Percentiles rank a stretch among this genome's conserved stretches.
These are phyloP conservation scores for Funneliformis geosporum DNA, from an alignment of 192 early-diverging fungal genomes.

Conservation along the genomic window DNA sequence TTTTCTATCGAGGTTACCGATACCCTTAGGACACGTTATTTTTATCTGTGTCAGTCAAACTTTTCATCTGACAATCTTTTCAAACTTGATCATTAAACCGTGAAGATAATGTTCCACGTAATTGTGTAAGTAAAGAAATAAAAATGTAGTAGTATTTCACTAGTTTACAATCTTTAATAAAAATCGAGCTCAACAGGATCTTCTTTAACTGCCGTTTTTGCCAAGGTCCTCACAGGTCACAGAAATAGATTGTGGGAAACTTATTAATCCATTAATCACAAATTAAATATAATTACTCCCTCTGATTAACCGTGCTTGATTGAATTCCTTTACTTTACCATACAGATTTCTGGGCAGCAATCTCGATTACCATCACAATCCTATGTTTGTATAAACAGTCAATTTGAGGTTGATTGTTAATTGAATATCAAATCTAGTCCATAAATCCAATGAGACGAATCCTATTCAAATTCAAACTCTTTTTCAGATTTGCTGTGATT, in stretches of 20 bases:
- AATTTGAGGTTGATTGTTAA: slow-evolving; percentile 73
- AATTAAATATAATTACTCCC: slow-evolving; percentile 77
- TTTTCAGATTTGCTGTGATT: slow-evolving; percentile 79
- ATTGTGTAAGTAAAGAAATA: slow-evolving; percentile 64
- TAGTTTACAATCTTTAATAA: slow-evolving; percentile 63
- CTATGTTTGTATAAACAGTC: slow-evolving; percentile 80
- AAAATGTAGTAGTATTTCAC: slow-evolving; percentile 65
- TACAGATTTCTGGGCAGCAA: slow-evolving; percentile 86
- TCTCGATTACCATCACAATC: slow-evolving; percentile 83
- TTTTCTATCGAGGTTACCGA: slow-evolving; percentile 77
- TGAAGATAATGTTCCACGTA: too few species aligned
- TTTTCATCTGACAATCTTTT: slow-evolving; percentile 75
- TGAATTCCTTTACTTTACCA: slow-evolving; percentile 83
- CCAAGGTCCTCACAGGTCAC: slow-evolving; percentile 68
- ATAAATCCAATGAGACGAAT: slow-evolving; percentile 62
- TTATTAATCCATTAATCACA: slow-evolving; percentile 72
- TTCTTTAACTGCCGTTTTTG: slow-evolving; percentile 66
- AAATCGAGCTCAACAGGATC: slow-evolving; percentile 63
- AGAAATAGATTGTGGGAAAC: slow-evolving; percentile 63
- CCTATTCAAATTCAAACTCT: too few species aligned
- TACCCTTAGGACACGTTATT: slow-evolving; percentile 78
- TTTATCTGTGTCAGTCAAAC: slow-evolving; percentile 75
- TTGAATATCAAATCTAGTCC: slow-evolving; percentile 43
- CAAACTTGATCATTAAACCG: too few species aligned
- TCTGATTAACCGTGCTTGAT: slow-evolving; percentile 56